These are phyloP conservation scores for Astragalus glycyphyllos DNA, from an alignment of 306 rosid species.

Conservation along the genomic window DNA sequence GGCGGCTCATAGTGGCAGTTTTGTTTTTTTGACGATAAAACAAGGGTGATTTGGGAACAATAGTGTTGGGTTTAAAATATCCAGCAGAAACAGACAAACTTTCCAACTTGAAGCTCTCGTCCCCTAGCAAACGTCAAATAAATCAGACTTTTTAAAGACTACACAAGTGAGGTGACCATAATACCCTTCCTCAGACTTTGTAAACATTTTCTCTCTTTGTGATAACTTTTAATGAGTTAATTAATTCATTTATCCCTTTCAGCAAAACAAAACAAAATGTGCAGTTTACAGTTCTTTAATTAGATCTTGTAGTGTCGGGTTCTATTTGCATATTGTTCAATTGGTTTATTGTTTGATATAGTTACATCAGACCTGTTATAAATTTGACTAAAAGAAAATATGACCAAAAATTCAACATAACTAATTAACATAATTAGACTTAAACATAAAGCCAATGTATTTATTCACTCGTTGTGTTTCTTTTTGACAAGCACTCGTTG, in stretches of 20 bases:
- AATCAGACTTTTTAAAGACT: conserved; percentile 31
- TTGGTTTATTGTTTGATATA: too few species aligned
- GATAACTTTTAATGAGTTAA: neutral
- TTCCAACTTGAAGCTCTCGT: conserved; percentile 52
- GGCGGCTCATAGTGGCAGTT: conserved; percentile 52
- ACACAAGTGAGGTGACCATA: neutral
- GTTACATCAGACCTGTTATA: too few species aligned
- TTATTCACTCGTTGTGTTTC: too few species aligned
- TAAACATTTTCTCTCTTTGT: neutral
- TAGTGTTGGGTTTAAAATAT: conserved; percentile 44
- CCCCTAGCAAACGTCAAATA: conserved; percentile 45
- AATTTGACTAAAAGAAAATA: too few species aligned
- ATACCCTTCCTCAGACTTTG: conserved; percentile 38
- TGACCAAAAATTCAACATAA: too few species aligned
- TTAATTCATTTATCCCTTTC: neutral
- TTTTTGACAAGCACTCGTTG: too few species aligned
- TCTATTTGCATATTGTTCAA: too few species aligned
- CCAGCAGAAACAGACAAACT: conserved; percentile 56
- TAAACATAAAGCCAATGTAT: too few species aligned
- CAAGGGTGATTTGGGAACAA: conserved; percentile 44
- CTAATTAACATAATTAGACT: too few species aligned
- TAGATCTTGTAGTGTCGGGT: too few species aligned
- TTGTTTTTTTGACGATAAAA: conserved; percentile 32
- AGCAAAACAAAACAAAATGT: neutral
- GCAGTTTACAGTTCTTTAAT: neutral